Evolutionary conservation across 495 filamentous ascomycete genomes (phyloP).

Genomic region (Neurospora sp.): DNA sequence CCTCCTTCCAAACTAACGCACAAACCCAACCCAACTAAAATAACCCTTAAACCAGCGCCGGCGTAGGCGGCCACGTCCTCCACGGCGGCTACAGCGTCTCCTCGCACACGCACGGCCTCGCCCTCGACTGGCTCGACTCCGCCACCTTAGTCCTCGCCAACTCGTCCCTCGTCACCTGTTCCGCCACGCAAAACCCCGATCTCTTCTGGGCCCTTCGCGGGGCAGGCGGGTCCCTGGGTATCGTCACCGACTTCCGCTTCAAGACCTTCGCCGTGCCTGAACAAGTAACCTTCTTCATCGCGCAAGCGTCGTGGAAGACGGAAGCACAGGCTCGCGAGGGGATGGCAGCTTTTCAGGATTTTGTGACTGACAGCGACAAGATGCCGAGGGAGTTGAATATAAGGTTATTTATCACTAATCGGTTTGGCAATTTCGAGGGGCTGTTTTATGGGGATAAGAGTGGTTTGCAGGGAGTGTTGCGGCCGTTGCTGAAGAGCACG

Average conservation of each 20-base stretch:
- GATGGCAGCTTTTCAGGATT: conserved; percentile 30
- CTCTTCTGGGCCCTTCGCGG: conserved; percentile 38
- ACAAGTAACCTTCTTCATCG: conserved; percentile 32
- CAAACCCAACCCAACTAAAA: neutral
- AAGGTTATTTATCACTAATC: conserved; percentile 30
- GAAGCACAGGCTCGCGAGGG: conserved; percentile 15
- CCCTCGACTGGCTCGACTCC: conserved; percentile 35
- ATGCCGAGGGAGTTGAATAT: conserved; percentile 37
- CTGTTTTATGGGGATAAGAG: conserved; percentile 31
- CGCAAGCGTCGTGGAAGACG: conserved; percentile 22
- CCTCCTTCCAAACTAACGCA: neutral
- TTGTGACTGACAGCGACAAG: conserved; percentile 10
- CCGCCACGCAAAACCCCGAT: conserved; percentile 32
- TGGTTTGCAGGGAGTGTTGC: conserved; percentile 22
- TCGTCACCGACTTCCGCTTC: conserved; percentile 34
- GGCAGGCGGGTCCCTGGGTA: conserved; percentile 32
- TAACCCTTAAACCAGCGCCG: conserved; percentile 19
- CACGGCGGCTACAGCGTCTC: conserved; percentile 36
- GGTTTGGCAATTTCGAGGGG: conserved; percentile 33
- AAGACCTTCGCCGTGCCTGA: conserved; percentile 33
- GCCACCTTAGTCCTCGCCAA: conserved; percentile 35
- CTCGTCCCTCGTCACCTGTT: conserved; percentile 27
- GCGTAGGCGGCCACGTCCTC: conserved; percentile 32
- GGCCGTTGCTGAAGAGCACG: conserved; percentile 25
- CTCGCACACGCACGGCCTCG: conserved; percentile 33